Conservation (phyloP, 139 green algal genomes). For the Picochlorum sp. region DNA sequence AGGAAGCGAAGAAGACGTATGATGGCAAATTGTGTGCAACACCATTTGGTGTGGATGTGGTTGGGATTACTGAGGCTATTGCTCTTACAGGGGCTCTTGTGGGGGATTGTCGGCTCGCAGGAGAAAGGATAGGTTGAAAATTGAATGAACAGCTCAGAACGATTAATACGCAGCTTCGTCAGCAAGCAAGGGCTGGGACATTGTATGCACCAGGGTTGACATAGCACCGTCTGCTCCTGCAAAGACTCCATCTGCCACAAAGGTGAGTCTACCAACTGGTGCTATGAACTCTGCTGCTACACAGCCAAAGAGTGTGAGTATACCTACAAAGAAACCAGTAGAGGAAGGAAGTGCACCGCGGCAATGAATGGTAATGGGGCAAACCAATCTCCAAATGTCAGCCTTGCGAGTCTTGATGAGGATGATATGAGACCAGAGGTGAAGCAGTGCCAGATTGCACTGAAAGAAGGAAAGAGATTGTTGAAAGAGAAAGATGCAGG, state of each 20-base stretch:
- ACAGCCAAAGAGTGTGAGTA: neutral
- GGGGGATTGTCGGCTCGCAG: constrained; percentile 59
- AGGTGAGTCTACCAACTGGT: neutral
- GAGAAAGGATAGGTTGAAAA: constrained; percentile 77
- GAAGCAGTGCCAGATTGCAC: constrained; percentile 52
- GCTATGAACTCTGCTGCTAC: neutral
- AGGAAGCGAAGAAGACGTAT: constrained; percentile 13
- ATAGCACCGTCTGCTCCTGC: constrained; percentile 40
- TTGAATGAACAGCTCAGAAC: constrained; percentile 87
- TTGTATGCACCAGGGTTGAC: constrained; percentile 74
- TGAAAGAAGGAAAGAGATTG: constrained; percentile 75
- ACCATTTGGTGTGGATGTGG: constrained; percentile 91
- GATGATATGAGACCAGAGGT: constrained; percentile 61
- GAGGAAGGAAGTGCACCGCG: neutral
- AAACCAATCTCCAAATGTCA: constrained; percentile 7
- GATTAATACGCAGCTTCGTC: constrained; percentile 81
- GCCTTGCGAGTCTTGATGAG: constrained; percentile 61
- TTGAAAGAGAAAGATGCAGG: constrained; percentile 76
- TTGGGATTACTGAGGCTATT: constrained; percentile 89
- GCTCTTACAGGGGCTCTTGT: constrained; percentile 69
- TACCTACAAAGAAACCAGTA: neutral
- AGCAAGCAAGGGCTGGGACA: constrained; percentile 81
- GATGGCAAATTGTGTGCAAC: constrained; percentile 83
- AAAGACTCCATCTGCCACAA: neutral
- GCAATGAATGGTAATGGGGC: no score